A percentile compares a stretch with the other conserved stretches of the same genome.
Evolutionary conservation across 2,329 filamentous ascomycete species (phyloP).

Genomic region (Fusarium floridanum): DNA sequence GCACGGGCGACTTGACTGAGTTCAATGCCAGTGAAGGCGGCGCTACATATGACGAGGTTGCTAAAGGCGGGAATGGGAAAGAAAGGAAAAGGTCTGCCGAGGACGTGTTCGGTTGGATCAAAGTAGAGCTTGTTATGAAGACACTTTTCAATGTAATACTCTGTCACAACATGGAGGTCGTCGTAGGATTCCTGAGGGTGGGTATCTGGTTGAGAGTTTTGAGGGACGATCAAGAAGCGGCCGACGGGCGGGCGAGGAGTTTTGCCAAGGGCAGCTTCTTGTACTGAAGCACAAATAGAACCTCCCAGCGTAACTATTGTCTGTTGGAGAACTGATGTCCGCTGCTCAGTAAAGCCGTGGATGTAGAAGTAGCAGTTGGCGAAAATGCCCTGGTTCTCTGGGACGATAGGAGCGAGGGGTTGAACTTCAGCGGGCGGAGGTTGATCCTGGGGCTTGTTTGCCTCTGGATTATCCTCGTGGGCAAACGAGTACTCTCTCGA

Average conservation of each 20-base stretch:
- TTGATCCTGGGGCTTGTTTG: slow-evolving; percentile 17
- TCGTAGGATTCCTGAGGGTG: slow-evolving; percentile 57
- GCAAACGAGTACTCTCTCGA: slow-evolving; percentile 53
- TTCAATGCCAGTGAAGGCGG: slow-evolving; percentile 86
- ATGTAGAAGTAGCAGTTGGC: slow-evolving; percentile 70
- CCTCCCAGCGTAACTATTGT: slow-evolving; percentile 64
- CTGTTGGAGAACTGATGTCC: slow-evolving; percentile 62
- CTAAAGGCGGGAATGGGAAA: slow-evolving; percentile 79
- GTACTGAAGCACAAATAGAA: slow-evolving; percentile 56
- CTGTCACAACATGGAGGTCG: slow-evolving; percentile 73
- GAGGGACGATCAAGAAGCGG: slow-evolving; percentile 68
- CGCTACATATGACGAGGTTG: slow-evolving; percentile 80
- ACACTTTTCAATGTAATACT: slow-evolving; percentile 94
- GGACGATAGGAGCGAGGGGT: slow-evolving; percentile 20
- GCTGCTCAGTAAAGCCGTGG: slow-evolving; percentile 68
- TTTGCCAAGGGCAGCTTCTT: slow-evolving; percentile 53
- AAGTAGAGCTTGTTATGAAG: slow-evolving; percentile 81
- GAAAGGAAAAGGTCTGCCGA: slow-evolving; percentile 80
- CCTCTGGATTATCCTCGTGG: slow-evolving; percentile 35
- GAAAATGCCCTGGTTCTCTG: slow-evolving; percentile 60
- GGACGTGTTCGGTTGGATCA: slow-evolving; percentile 75
- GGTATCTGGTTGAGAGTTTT: slow-evolving; percentile 60
- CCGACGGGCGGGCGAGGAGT: slow-evolving; percentile 48
- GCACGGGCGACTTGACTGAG: slow-evolving; percentile 86
- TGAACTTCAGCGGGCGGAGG: slow-evolving; percentile 14